These are phyloP conservation scores for Leucosporidium creatinivorum DNA, from an alignment of 768 basidiomycete genomes.

Conservation along the genomic window DNA sequence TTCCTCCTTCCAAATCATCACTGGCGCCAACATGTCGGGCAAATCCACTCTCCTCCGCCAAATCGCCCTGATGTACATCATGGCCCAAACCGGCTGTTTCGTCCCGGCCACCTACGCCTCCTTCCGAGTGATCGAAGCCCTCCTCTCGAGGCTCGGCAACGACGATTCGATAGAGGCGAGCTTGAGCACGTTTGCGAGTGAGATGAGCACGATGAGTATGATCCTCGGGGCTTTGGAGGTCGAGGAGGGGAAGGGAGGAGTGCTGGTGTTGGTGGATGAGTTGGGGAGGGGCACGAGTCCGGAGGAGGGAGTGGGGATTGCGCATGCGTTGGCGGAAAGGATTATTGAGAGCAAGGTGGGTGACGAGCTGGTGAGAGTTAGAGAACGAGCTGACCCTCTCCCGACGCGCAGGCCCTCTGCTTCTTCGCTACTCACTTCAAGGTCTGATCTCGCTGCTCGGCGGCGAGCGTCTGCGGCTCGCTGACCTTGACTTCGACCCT, in stretches of 20 bases:
- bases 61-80: constrained; percentile 68
- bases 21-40: constrained; percentile 18
- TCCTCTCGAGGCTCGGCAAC: constrained; percentile 82
- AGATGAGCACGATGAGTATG: constrained; percentile 68
- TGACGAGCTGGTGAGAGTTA: background rate
- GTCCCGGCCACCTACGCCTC: constrained; percentile 91
- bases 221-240: background rate
- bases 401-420: constrained; percentile 57
- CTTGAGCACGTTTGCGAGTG: constrained; percentile 86
- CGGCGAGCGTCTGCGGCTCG: background rate
- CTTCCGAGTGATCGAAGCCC: constrained; percentile 73
- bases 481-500: constrained; percentile 43
- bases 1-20: constrained; percentile 77
- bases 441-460: constrained; percentile 6
- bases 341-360: constrained; percentile 61
- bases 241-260: too few species aligned
- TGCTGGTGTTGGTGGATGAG: constrained; percentile 69
- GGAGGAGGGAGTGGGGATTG: constrained; percentile 54
- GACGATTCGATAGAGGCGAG: constrained; percentile 86
- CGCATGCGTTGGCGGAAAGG: constrained; percentile 45
- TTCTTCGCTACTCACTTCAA: constrained; percentile 75
- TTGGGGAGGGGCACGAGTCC: constrained; percentile 80
- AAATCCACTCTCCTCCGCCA: constrained; percentile 71
- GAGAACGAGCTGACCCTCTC: background rate
- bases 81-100: constrained; percentile 61